Base-by-base conservation (phyloP, 106 monocot genomes). In the Ottelia alismoides region DNA sequence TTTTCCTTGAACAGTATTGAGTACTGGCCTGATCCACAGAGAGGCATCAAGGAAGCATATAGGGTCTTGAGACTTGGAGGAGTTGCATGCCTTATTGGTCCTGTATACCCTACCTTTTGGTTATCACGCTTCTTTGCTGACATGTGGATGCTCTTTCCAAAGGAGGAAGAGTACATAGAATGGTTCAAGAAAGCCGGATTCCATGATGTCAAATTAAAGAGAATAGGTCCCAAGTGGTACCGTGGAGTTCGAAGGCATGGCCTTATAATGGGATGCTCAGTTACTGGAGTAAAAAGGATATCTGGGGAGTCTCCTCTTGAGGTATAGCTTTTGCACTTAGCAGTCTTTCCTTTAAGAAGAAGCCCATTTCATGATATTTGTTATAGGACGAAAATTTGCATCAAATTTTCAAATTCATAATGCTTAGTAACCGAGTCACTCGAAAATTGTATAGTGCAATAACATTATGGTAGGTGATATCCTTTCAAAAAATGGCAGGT, bases 91-190 rank as follows among this genome's bases (percentile, higher is more conserved):
- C 0, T 92, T 35, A 92, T 92, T 53, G 92, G 92, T 45, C 92
- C 92, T 20, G 92, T 92, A n/a, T 57, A 92, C 60, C 92, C 86
- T n/a, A 86, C 92, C 45, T 92, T 92, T 62, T 92, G 92, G 92
- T 63, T 92, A 2, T 86, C 92, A 20, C 81, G 82, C n/a, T 86
- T 92, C 47, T 92, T 92, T 47, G 82, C 92, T 31, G 92, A 92
- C 56, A 63, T 92, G 76, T 92, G 92, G 92, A 92, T 92, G 92
- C 70, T 92, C 51, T 92, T 92, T 31, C 92, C 92, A 0, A 92
- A 73, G 68, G 92, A 92, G 53, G 92, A 92, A 71, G 92, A 92
- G 65, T 92, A 92, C 55, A 76, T 87, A 25, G 92, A 92, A 11
- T 92, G 92, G 92, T 92, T 92, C 65, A 63, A 82, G 47, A 92